phyloP scores from a whole-genome alignment of 345 rosid species.

The Melastoma malabathricum region DNA sequence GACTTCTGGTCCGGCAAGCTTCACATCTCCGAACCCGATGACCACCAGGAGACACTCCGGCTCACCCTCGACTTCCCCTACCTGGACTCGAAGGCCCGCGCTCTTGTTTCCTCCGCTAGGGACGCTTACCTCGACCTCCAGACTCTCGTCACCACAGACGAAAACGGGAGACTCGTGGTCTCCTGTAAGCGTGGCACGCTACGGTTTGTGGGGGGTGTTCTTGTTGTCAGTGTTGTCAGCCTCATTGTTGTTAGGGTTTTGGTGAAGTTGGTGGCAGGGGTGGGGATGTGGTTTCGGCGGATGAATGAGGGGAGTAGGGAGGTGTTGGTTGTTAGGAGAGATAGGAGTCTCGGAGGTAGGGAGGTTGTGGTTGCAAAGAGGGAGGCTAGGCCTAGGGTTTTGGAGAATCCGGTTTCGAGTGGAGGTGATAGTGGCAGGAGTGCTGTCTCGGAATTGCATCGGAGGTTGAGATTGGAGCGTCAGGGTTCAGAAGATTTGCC shows the following conservation, averaged over 20 bases:
- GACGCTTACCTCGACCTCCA: conserved; percentile 40
- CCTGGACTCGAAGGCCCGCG: conserved; percentile 7
- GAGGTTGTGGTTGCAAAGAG: conserved; percentile 63
- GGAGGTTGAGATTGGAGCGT: conserved; percentile 5
- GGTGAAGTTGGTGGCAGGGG: conserved; percentile 22
- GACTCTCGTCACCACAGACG: conserved; percentile 36
- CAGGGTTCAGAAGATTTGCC: conserved; percentile 38
- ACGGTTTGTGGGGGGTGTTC: conserved; percentile 40
- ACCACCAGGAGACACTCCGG: conserved; percentile 24
- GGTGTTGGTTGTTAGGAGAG: conserved; percentile 58
- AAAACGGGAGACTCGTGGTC: conserved; percentile 29
- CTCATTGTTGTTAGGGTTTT: conserved; percentile 33
- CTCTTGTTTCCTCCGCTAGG: too few species aligned
- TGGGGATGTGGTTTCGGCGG: conserved; percentile 22
- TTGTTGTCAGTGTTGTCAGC: conserved; percentile 35
- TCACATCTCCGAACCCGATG: conserved; percentile 9
- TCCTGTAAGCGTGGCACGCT: conserved; percentile 58
- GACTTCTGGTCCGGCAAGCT: conserved; percentile 9
- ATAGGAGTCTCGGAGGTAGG: conserved; percentile 85
- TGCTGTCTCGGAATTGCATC: too few species aligned
- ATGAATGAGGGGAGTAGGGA: conserved; percentile 8
- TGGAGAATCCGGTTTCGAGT: conserved; percentile 25
- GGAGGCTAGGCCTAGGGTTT: conserved; percentile 11
- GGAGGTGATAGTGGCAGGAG: background rate
- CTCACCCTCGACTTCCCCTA: conserved; percentile 11